Evolutionary conservation across 768 basidiomycete species (phyloP).

Genomic region (Tylopilus sp.): DNA sequence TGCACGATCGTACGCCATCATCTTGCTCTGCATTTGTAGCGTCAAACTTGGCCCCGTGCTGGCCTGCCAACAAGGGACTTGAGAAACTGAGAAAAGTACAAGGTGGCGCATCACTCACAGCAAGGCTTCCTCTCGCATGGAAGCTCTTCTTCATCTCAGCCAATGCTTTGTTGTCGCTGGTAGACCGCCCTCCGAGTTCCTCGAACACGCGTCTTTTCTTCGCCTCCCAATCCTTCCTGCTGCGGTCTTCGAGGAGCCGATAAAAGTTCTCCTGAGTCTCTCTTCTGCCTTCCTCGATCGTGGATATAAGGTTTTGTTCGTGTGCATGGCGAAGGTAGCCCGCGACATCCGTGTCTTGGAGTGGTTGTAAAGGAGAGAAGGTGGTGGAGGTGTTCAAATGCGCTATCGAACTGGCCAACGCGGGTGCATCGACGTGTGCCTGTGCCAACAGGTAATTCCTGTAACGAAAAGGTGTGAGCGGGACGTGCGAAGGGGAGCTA

Average conservation of each 20-base stretch:
- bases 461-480: slow-evolving; percentile 2
- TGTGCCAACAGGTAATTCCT: slow-evolving; percentile 93
- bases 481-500: slow-evolving; percentile 3
- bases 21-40: slow-evolving; percentile 85
- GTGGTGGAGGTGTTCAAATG: slow-evolving; percentile 78
- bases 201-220: slow-evolving; percentile 89
- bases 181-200: slow-evolving; percentile 72
- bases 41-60: slow-evolving; percentile 53
- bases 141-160: slow-evolving; percentile 61
- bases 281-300: slow-evolving; percentile 85
- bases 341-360: slow-evolving; percentile 91
- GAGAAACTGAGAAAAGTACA: neutral
- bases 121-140: slow-evolving; percentile 52
- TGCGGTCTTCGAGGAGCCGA: slow-evolving; percentile 69
- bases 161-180: slow-evolving; percentile 51
- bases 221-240: slow-evolving; percentile 81
- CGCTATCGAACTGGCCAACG: slow-evolving; percentile 78
- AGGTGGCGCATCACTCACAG: slow-evolving; percentile 37
- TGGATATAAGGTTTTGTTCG: slow-evolving; percentile 91
- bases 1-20: slow-evolving; percentile 93
- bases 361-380: slow-evolving; percentile 84
- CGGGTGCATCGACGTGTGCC: slow-evolving; percentile 90
- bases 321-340: slow-evolving; percentile 95
- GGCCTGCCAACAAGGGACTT: slow-evolving; percentile 27
- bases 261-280: slow-evolving; percentile 87